Evolutionary conservation across 2,329 filamentous ascomycete species (phyloP).

Genomic region (Aspergillus thermomutatus): DNA sequence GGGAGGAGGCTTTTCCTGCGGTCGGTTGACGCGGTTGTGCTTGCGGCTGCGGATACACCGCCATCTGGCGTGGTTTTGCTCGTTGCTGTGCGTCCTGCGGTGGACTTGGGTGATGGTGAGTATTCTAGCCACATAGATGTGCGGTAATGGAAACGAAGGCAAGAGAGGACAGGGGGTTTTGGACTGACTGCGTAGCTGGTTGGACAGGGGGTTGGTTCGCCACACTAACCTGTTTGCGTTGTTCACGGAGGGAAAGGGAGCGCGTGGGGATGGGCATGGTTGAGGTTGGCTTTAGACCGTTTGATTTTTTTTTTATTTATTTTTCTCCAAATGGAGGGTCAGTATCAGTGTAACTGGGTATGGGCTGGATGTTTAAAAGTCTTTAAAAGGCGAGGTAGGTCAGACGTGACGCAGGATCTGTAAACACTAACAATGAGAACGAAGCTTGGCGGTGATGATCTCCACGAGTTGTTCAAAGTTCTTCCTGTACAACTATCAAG

Average conservation of each 20-base stretch:
- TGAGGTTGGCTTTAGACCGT: slow-evolving; percentile 1
- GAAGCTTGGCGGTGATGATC: slow-evolving; percentile 7
- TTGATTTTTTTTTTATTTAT: no score
- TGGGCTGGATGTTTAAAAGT: neutral
- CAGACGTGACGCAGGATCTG: neutral
- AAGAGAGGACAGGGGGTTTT: neutral
- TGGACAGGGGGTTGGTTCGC: slow-evolving; percentile 2
- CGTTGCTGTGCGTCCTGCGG: slow-evolving; percentile 20
- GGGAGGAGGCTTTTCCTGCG: slow-evolving; percentile 32
- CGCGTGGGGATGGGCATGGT: slow-evolving; percentile 42
- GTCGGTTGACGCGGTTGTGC: slow-evolving; percentile 15
- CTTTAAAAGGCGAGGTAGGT: neutral
- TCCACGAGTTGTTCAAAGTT: neutral
- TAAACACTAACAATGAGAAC: neutral
- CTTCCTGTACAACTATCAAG: neutral
- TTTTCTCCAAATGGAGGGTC: neutral
- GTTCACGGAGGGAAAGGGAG: slow-evolving; percentile 33
- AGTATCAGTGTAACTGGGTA: neutral
- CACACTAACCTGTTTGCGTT: slow-evolving; percentile 29
- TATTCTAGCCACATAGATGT: neutral
- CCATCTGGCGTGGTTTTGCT: slow-evolving; percentile 11
- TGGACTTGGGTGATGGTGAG: slow-evolving; percentile 4
- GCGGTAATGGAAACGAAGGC: neutral
- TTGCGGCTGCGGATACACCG: slow-evolving; percentile 6
- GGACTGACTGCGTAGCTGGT: slow-evolving; percentile 1